These are phyloP conservation scores for Penicillium sp. DNA, from an alignment of 2,329 filamentous ascomycete species.

Conservation along the genomic window DNA sequence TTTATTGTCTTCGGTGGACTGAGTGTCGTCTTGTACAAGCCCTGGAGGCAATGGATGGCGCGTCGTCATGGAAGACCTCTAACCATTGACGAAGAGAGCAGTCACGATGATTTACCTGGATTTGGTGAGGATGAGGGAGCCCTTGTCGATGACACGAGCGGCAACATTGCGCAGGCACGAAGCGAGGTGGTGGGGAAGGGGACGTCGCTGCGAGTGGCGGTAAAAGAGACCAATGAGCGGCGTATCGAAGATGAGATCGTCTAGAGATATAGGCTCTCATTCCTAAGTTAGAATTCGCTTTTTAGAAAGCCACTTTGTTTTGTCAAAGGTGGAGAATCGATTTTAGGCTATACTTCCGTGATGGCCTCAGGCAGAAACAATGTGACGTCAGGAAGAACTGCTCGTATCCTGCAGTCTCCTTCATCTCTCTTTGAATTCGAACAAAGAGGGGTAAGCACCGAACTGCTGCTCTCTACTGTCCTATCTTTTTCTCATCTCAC, in stretches of 20 bases:
- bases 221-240: slow-evolving; percentile 16
- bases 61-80: slow-evolving; percentile 25
- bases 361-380: slow-evolving; percentile 8
- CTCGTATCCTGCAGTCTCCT: not conserved
- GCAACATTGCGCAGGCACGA: not conserved
- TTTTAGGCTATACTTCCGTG: not conserved
- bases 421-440: not conserved
- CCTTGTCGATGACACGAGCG: not conserved
- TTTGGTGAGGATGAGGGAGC: not conserved
- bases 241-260: slow-evolving; percentile 20
- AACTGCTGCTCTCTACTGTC: not conserved
- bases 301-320: not conserved
- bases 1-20: slow-evolving; percentile 77
- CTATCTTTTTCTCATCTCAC: too few relatives aligned
- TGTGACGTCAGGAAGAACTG: slow-evolving; percentile 6
- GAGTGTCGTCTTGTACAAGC: slow-evolving; percentile 73
- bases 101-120: slow-evolving; percentile 20
- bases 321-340: not conserved
- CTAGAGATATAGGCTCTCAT: not conserved
- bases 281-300: not conserved
- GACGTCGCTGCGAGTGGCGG: slow-evolving; percentile 12
- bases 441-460: not conserved
- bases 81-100: slow-evolving; percentile 25
- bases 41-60: slow-evolving; percentile 70
- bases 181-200: slow-evolving; percentile 14